Evolutionary conservation across 192 early-diverging fungal species (phyloP).

Genomic region (Diversispora eburnea): DNA sequence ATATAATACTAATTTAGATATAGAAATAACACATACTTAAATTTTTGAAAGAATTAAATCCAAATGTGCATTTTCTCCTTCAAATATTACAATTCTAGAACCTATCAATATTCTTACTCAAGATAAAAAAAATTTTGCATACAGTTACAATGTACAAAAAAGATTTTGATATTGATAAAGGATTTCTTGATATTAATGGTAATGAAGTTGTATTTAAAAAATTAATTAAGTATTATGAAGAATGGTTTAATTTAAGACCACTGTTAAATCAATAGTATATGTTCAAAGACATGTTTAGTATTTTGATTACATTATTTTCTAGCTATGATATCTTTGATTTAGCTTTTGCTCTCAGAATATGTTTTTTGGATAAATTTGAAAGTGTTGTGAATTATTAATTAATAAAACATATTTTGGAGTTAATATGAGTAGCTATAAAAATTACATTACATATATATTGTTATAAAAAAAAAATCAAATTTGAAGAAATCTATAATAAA

Average conservation of each 20-base stretch:
- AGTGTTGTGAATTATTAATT: neutral
- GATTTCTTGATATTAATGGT: neutral
- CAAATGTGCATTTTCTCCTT: neutral
- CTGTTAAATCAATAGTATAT: neutral
- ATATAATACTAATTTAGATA: neutral
- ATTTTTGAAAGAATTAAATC: neutral
- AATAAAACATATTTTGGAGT: neutral
- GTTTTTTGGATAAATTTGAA: neutral
- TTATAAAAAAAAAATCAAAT: neutral
- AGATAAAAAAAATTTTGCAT: neutral
- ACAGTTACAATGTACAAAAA: neutral
- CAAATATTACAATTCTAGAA: neutral
- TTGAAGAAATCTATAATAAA: neutral
- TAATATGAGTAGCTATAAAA: neutral
- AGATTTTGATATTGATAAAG: neutral
- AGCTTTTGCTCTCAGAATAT: neutral
- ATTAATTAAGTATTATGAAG: neutral
- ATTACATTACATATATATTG: neutral
- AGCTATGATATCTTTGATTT: neutral
- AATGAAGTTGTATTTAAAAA: neutral
- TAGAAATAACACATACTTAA: neutral
- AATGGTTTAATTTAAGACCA: neutral
- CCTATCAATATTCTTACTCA: neutral
- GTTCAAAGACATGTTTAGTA: neutral
- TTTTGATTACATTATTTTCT: neutral